Evolutionary conservation across 2,329 filamentous ascomycete species (phyloP), one percentile per base, ranked within the genome.

Genomic region (Penicillium sp.): DNA sequence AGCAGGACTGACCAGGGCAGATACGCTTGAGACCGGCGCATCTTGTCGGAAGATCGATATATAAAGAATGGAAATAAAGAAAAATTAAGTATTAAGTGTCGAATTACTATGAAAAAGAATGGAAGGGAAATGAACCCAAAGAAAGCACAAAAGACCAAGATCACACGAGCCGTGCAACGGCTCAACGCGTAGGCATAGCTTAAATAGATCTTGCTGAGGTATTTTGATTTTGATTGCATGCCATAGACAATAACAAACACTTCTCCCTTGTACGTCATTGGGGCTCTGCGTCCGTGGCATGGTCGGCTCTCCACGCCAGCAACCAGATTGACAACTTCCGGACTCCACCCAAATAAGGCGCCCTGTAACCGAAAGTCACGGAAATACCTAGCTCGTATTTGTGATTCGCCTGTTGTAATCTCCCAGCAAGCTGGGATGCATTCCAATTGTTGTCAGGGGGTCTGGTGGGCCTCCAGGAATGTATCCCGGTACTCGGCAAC

Each of bases 1-100:
- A 73, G 47, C 55, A 73, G 62, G 39, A 68, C 62, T 3, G 68
- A 59, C 27, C 70, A 57, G 46, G 64, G 57, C 33, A 75, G 53
- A 11, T 69, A 39, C 10, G 55, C 63, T 46, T 60, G 62, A 26
- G 66, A 57, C 31, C 63, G 63, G 60, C 59, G 61, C 71, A 75
- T 76, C 5, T 5, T 39, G 19, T 26, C 14, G 2, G 24, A 35
- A 27, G 22, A 24, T 47, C 16, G 24, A 35, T 35, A 48, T 35
- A 6, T 22, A 50, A 35, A 31, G 46, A 27, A 13, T 26, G 27
- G 19, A 44, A 50, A 21, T 9, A 19, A 50, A 46, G 19, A 11
- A 22, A 41, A 33, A 57, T 59, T 63, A 59, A 35, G 24, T 58
- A 61, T 66, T 56, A 57, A 56, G 41, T 26, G 47, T 47, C 57